A percentile compares a stretch with the other conserved stretches of the same genome.
phyloP scores from a whole-genome alignment of 176 grass and related monocot genomes.

The Triticum urartu region DNA sequence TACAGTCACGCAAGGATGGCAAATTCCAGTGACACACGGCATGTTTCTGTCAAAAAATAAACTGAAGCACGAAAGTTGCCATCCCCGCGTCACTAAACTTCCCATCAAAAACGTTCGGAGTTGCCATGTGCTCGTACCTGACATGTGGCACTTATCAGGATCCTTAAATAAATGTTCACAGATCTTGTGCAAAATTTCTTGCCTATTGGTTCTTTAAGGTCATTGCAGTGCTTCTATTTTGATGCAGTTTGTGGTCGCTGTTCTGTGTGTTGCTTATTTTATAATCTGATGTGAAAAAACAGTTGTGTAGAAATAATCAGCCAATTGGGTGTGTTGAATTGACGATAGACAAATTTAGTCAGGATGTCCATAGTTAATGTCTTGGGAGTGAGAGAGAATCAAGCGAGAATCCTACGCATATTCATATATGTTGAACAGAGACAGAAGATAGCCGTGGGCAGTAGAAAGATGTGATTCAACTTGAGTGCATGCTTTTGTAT shows the following conservation, averaged over 20 bases:
- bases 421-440: background rate
- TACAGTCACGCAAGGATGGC: too few species aligned
- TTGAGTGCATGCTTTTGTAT: background rate
- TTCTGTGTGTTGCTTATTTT: background rate
- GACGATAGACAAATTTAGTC: background rate
- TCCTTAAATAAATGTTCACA: slow-evolving; percentile 6
- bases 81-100: too few species aligned
- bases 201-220: background rate
- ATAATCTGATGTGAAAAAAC: background rate
- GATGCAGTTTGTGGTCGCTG: background rate
- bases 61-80: too few species aligned
- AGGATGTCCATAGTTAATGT: background rate
- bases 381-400: background rate
- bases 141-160: too few species aligned
- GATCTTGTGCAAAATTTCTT: slow-evolving; percentile 12
- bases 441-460: background rate
- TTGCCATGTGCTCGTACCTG: too few species aligned
- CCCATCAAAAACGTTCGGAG: too few species aligned
- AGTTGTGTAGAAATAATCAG: background rate
- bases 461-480: background rate
- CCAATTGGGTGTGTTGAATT: background rate
- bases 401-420: background rate
- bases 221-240: background rate
- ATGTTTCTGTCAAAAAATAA: too few species aligned
- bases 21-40: too few species aligned